Base-by-base conservation (phyloP, 164 flowering plant species). In the Warburgia ugandensis region DNA sequence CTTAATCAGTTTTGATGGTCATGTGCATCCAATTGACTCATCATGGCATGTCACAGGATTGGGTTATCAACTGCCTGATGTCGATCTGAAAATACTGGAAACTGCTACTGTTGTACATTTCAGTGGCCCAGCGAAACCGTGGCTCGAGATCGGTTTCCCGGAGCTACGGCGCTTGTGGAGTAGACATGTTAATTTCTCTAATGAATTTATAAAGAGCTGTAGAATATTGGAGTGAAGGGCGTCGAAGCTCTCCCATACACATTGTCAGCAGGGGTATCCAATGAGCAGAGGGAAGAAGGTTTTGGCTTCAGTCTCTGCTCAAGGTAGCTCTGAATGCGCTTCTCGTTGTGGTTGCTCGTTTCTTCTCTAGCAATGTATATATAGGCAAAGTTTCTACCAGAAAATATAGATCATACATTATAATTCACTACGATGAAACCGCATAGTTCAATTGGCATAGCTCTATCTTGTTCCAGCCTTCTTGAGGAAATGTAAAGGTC, bases 121-220 rank as follows among this genome's bases (percentile, higher is more conserved):
- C 62, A 77, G 74, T 59, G 85, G 85, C 54, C 79, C 78, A 13
- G 85, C 83, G 50, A 82, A 82, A 66, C 89, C 89, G 2, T 82
- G 89, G 85, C 78, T 82, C 0, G 78, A 76, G 45, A 77, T 79
- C 28, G 79, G 78, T 8, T 61, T 52, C 5, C 71, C 77, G 0
- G 68, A 79, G 73, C 67, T 73, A 35, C 62, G 64, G 45, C 40
- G 52, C 45, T 46, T 79, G 30, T 82, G 89, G 89, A 52, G 23
- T 7, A 31, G 46, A 54, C 71, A 82, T 43, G 61, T 82, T 45
- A 74, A 77, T 65, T 64, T 57, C 48, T 73, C 89, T 25, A 67
- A 72, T 55, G 70, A 60, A 19, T 70, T 77, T 38, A 60, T 82
- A 49, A 73, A 50, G 63, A 53, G 59, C 50, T 81, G 88, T 60